Evolutionary conservation across 495 filamentous ascomycete genomes (phyloP).

Genomic region (Podospora sp.): DNA sequence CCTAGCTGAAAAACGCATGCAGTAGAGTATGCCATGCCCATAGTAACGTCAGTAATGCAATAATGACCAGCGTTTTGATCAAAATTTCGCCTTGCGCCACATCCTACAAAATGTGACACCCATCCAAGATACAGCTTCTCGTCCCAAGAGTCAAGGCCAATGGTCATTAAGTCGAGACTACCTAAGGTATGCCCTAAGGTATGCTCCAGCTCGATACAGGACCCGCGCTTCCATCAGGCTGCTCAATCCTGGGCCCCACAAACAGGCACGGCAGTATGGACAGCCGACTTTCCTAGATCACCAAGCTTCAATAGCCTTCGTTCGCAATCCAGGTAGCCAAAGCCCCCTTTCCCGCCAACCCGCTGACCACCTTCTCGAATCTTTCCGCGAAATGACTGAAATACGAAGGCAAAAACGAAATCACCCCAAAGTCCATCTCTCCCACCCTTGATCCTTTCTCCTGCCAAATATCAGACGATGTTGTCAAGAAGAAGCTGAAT

Average conservation of each 20-base stretch:
- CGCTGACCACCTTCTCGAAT: conserved; percentile 15
- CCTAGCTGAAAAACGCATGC: conserved; percentile 29
- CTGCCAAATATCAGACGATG: conserved; percentile 23
- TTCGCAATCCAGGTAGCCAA: conserved; percentile 36
- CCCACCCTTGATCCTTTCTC: neutral
- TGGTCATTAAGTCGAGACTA: conserved; percentile 1
- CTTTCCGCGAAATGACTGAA: conserved; percentile 6
- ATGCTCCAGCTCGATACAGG: neutral
- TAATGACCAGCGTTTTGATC: neutral
- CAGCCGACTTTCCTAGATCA: conserved; percentile 39
- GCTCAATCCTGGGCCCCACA: conserved; percentile 10
- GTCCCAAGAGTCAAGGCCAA: neutral
- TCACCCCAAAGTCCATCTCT: neutral
- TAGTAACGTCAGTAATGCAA: neutral
- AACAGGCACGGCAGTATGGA: conserved; percentile 32
- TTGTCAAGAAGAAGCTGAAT: conserved; percentile 22
- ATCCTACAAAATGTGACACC: neutral
- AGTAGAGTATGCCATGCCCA: neutral
- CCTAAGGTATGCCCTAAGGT: neutral
- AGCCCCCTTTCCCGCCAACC: conserved; percentile 22
- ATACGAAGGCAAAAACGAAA: conserved; percentile 11
- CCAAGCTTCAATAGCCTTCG: conserved; percentile 32
- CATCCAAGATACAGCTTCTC: neutral
- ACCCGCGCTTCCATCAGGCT: neutral
- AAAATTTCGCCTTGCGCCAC: neutral